Conservation (phyloP, 1,284 basidiomycete species). For the Acaromyces ingoldii region DNA sequence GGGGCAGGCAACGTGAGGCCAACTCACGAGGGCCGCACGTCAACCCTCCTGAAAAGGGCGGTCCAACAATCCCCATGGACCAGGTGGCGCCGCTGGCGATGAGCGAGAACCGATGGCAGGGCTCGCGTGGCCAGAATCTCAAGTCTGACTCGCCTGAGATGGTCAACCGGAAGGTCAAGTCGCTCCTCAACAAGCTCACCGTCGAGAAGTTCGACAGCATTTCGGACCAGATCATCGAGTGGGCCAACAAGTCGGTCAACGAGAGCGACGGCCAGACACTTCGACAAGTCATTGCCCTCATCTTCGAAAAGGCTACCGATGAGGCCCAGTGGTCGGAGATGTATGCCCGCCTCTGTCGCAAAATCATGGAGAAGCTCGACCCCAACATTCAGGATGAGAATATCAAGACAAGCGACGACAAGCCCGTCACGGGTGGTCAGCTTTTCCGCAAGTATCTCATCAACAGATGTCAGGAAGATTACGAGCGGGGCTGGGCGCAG, state of each 20-base stretch:
- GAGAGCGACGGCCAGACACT: slow-evolving; percentile 91
- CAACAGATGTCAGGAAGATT: slow-evolving; percentile 89
- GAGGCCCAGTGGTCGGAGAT: slow-evolving; percentile 93
- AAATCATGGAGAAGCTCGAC: slow-evolving; percentile 86
- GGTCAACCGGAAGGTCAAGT: slow-evolving; percentile 90
- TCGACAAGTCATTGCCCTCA: slow-evolving; percentile 88
- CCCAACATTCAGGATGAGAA: slow-evolving; percentile 75
- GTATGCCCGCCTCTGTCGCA: slow-evolving; percentile 89
- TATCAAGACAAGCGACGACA: slow-evolving; percentile 64
- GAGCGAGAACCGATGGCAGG: slow-evolving; percentile 75
- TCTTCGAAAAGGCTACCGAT: slow-evolving; percentile 95
- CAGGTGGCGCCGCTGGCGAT: slow-evolving; percentile 68
- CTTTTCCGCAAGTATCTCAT: slow-evolving; percentile 83
- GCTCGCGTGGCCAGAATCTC: slow-evolving; percentile 14
- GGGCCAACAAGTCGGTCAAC: slow-evolving; percentile 87
- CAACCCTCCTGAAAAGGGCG: slow-evolving; percentile 51
- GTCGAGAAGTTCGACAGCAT: slow-evolving; percentile 96
- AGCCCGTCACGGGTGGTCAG: slow-evolving; percentile 77
- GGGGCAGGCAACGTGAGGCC: slow-evolving; percentile 44
- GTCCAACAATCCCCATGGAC: slow-evolving; percentile 55
- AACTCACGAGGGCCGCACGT: slow-evolving; percentile 21
- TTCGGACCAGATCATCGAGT: slow-evolving; percentile 82
- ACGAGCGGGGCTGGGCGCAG: slow-evolving; percentile 72
- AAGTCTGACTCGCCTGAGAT: slow-evolving; percentile 67
- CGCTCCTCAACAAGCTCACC: slow-evolving; percentile 89